A percentile compares a stretch with the other conserved stretches of the same genome.
These are phyloP conservation scores for Leishmania turanica DNA, from an alignment of 208 protist species.

Conservation along the genomic window DNA sequence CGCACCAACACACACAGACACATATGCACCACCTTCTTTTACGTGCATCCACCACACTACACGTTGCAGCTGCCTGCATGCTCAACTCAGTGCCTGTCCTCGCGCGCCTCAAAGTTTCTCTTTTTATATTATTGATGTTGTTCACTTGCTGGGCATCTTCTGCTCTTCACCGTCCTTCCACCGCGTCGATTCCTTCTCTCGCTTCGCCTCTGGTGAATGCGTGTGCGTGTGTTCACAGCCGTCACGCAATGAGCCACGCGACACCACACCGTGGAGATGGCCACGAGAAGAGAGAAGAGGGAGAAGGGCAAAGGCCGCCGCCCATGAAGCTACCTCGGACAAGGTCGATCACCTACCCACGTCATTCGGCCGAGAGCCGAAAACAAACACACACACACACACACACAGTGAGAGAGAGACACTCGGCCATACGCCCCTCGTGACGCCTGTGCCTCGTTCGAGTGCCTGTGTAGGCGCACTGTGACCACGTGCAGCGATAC, in stretches of 20 bases:
- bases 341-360: neutral
- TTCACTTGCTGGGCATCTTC: neutral
- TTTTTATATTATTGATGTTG: neutral
- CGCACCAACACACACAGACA: neutral
- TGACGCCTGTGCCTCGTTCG: neutral
- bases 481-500: neutral
- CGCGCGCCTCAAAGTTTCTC: neutral
- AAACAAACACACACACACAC: neutral
- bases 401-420: neutral
- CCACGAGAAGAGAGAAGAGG: neutral
- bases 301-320: neutral
- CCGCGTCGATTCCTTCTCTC: neutral
- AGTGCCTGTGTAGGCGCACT: neutral
- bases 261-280: neutral
- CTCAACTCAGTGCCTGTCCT: neutral
- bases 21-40: neutral
- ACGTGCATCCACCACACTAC: neutral
- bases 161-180: neutral
- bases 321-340: neutral
- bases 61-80: neutral
- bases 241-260: neutral
- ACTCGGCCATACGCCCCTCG: neutral
- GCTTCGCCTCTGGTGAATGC: neutral
- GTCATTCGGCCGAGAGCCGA: neutral
- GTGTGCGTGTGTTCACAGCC: neutral